Evolutionary conservation across 2,329 filamentous ascomycete genomes (phyloP), one percentile per base, ranked within the genome.

Genomic region (Diplodia intermedia): DNA sequence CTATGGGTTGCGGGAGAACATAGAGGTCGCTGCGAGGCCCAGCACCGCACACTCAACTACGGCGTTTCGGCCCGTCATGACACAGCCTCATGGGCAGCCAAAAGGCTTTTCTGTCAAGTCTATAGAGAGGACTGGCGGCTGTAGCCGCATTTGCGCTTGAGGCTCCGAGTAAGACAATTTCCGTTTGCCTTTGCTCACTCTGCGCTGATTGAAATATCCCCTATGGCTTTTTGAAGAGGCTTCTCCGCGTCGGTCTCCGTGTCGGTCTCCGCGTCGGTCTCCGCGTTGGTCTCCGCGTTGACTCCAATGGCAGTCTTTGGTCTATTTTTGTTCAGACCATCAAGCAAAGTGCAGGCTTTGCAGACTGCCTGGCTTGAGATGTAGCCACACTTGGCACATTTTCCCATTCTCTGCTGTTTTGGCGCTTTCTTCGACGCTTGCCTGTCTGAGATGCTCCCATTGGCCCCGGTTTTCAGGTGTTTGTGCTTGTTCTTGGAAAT

Each of bases 301-400:
- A 79, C 71, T 38, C 78, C 75, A 50, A 79, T 76, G 14, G 52
- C 68, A 36, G 75, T 76, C 72, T 80, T 82, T 0, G 84, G 83
- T 12, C 83, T 72, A 70, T 83, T 87, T 74, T 95, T 97, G 77
- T 99, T 99, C 57, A 99, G 79, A 0, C 91, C 92, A 73, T 98
- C 94, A 2, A 99, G 86, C 54, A 99, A 82, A 70, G 89, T 90
- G 77, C 95, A 99, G 0, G 95, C 95, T 80, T 99, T 97, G 80
- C 95, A 99, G 49, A 97, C 88, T 36, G 88, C 87, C 79, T 99
- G 95, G 73, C 94, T 97, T 2, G 95, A 97, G 79, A 99, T 91
- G 77, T 98, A 99, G 15, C 95, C 95, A 73, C 95, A 99, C 65
- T 88, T 90, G 75, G 90, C 88, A 76, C 95, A 99, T 71, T 89